Evolutionary conservation across 2,329 filamentous ascomycete species (phyloP).

Genomic region (Tolypocladium album): DNA sequence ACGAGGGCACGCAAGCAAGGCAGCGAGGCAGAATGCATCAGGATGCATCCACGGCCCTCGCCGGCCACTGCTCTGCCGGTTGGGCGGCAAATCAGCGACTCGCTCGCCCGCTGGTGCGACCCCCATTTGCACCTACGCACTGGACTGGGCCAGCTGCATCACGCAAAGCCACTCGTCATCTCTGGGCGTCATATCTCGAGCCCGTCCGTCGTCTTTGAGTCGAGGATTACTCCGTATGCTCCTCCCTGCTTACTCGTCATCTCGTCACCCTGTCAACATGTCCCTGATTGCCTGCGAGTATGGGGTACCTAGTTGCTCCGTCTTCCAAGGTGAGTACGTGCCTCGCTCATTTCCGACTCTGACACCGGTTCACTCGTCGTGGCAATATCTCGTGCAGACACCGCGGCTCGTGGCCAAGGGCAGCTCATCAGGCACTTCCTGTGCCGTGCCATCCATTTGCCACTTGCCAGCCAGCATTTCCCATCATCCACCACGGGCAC

Average conservation of each 20-base stretch:
- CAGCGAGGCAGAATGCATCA: neutral
- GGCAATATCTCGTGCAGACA: no score
- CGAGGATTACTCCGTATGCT: neutral
- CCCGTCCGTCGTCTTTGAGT: no score
- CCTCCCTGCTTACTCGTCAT: neutral
- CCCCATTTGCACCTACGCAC: neutral
- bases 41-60: neutral
- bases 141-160: neutral
- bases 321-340: no score
- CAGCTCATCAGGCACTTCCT: no score
- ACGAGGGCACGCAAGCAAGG: neutral
- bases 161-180: neutral
- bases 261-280: no score
- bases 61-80: neutral
- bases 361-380: no score
- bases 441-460: no score
- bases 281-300: no score
- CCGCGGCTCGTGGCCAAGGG: no score
- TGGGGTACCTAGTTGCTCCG: no score
- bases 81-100: neutral
- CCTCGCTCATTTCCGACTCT: no score
- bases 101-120: neutral
- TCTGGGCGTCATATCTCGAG: neutral
- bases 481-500: neutral
- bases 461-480: no score